These are phyloP conservation scores for Umbellularia californica DNA, from an alignment of 164 flowering plant species.

Conservation along the genomic window DNA sequence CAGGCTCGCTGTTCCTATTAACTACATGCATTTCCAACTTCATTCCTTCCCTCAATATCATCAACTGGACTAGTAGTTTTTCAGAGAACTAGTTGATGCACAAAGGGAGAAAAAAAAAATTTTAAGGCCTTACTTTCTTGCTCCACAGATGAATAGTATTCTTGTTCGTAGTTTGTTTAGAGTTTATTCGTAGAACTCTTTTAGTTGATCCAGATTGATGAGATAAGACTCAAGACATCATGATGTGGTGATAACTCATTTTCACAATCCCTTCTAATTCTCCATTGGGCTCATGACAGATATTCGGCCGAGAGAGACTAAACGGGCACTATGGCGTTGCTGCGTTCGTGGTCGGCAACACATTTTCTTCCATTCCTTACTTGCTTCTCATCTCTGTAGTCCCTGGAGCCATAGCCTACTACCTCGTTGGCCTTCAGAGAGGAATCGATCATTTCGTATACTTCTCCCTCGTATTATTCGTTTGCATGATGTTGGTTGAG, in stretches of 20 bases:
- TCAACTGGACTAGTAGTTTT: no score
- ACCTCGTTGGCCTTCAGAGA: slow-evolving; percentile 35
- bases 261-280: neutral
- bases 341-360: slow-evolving; percentile 50
- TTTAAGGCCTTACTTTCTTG: no score
- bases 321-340: slow-evolving; percentile 57
- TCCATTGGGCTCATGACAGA: slow-evolving; percentile 17
- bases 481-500: slow-evolving; percentile 47
- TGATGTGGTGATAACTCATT: neutral
- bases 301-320: slow-evolving; percentile 45
- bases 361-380: slow-evolving; percentile 58
- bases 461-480: slow-evolving; percentile 34
- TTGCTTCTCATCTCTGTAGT: slow-evolving; percentile 38
- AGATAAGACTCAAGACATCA: no score
- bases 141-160: no score
- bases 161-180: no score
- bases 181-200: no score
- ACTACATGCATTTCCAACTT: neutral
- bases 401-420: slow-evolving; percentile 52
- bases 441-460: slow-evolving; percentile 30
- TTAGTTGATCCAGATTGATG: no score
- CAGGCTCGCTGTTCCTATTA: neutral
- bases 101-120: no score
- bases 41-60: neutral
- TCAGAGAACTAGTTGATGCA: no score